Conservation (phyloP, 2,329 filamentous ascomycete species). For the Fusarium proliferatum region DNA sequence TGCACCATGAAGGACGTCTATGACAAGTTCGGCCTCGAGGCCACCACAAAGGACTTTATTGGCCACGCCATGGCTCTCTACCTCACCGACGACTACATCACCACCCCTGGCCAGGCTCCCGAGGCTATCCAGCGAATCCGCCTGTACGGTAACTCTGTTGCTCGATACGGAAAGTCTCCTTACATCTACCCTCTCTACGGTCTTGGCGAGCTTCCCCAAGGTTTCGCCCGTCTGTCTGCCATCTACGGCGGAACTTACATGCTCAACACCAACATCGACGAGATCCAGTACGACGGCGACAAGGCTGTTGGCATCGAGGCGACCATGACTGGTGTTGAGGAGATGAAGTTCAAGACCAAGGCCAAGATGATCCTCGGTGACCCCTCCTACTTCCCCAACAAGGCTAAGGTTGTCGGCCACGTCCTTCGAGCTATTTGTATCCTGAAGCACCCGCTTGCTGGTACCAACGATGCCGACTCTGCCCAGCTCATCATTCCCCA, state of each 20-base stretch:
- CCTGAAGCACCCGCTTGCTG: constrained; percentile 91
- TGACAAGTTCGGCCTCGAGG: constrained; percentile 95
- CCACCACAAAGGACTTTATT: constrained; percentile 91
- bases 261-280: constrained; percentile 95
- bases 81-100: constrained; percentile 89
- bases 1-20: constrained; percentile 98
- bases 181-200: constrained; percentile 99
- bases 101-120: constrained; percentile 75
- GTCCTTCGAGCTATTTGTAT: constrained; percentile 98
- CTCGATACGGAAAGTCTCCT: constrained; percentile 96
- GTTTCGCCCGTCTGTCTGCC: constrained; percentile 95
- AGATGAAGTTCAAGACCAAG: constrained; percentile 97
- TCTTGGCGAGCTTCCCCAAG: constrained; percentile 95
- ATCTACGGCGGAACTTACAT: constrained; percentile 99
- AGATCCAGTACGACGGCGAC: constrained; percentile 83
- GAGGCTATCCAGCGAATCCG: constrained; percentile 93
- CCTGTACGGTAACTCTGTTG: constrained; percentile 97
- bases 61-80: constrained; percentile 99
- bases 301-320: constrained; percentile 98
- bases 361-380: constrained; percentile 96
- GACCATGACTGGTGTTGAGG: constrained; percentile 90
- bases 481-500: constrained; percentile 97
- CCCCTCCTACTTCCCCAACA: constrained; percentile 94
- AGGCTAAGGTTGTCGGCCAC: constrained; percentile 88
- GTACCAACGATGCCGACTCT: constrained; percentile 89